phyloP scores from a whole-genome alignment of 257 asterid species.

The Prunella vulgaris region DNA sequence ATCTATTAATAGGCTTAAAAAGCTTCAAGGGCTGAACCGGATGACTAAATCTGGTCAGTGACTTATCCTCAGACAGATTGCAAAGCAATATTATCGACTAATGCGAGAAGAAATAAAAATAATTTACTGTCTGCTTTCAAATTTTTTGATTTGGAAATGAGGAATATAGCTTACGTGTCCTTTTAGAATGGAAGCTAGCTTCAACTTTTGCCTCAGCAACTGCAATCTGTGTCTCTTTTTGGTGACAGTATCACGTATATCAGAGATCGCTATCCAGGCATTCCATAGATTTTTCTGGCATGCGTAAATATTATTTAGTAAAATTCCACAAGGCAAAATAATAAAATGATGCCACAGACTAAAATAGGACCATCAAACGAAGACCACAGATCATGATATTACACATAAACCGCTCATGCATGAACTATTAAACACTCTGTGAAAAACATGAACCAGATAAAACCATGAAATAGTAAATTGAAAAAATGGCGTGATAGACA shows the following conservation, averaged over 20 bases:
- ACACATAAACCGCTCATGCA: not conserved
- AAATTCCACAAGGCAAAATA: not conserved
- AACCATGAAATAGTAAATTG: not conserved
- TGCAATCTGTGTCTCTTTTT: conserved; percentile 93
- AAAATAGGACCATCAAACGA: not conserved
- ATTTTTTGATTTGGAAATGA: not conserved
- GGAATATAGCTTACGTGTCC: conserved; percentile 64
- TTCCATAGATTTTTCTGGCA: conserved; percentile 85
- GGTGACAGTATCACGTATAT: conserved; percentile 85
- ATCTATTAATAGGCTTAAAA: too few relatives aligned
- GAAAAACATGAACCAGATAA: not conserved
- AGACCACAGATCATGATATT: not conserved
- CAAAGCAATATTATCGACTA: not conserved
- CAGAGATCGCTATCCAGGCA: conserved; percentile 94
- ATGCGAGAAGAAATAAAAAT: not conserved
- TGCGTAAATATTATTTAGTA: conserved; percentile 9
- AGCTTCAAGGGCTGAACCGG: too few relatives aligned
- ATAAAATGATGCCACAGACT: not conserved
- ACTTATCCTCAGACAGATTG: not conserved
- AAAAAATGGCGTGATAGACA: not conserved
- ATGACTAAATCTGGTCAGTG: too few relatives aligned
- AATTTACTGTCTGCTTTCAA: not conserved
- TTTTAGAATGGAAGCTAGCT: conserved; percentile 83
- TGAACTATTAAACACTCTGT: not conserved
- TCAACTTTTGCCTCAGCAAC: conserved; percentile 87